Conservation (phyloP, 164 flowering plant species). For the Macadamia tetraphylla region DNA sequence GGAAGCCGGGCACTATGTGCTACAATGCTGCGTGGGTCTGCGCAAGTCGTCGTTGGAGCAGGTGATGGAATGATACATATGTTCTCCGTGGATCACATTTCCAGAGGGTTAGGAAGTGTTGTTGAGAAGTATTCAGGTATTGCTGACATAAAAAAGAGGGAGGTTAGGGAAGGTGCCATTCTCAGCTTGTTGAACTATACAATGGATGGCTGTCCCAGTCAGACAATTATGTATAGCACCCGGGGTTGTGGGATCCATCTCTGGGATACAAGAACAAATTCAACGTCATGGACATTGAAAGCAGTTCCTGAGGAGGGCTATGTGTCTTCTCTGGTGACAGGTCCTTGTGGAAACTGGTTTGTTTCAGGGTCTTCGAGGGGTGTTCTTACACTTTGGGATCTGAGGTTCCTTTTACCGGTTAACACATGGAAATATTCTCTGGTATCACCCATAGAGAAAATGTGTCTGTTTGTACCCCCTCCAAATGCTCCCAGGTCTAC, state of each 20-base stretch:
- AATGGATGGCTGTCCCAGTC: constrained; percentile 47
- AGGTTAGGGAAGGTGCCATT: constrained; percentile 79
- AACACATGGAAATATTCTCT: constrained; percentile 80
- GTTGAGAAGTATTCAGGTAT: constrained; percentile 93
- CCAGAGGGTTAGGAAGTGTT: constrained; percentile 80
- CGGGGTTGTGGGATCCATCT: constrained; percentile 86
- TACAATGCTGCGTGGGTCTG: constrained; percentile 70
- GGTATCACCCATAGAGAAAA: constrained; percentile 77
- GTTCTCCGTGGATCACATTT: constrained; percentile 85
- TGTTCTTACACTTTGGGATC: constrained; percentile 93
- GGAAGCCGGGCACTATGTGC: constrained; percentile 86
- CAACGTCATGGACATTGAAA: constrained; percentile 62
- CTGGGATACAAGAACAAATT: constrained; percentile 72
- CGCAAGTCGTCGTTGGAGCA: constrained; percentile 88
- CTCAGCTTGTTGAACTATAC: constrained; percentile 60
- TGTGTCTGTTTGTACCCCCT: constrained; percentile 79
- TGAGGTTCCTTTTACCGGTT: constrained; percentile 89
- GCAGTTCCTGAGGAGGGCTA: constrained; percentile 84
- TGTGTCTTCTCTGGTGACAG: constrained; percentile 66
- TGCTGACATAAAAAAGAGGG: constrained; percentile 74
- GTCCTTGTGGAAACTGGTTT: constrained; percentile 94
- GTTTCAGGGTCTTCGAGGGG: constrained; percentile 98
- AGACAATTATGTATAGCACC: constrained; percentile 79
- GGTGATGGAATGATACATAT: constrained; percentile 77
- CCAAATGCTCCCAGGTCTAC: constrained; percentile 46